Base-by-base conservation (phyloP, 2,329 filamentous ascomycete species). In the Pestalotiopsis sp. region DNA sequence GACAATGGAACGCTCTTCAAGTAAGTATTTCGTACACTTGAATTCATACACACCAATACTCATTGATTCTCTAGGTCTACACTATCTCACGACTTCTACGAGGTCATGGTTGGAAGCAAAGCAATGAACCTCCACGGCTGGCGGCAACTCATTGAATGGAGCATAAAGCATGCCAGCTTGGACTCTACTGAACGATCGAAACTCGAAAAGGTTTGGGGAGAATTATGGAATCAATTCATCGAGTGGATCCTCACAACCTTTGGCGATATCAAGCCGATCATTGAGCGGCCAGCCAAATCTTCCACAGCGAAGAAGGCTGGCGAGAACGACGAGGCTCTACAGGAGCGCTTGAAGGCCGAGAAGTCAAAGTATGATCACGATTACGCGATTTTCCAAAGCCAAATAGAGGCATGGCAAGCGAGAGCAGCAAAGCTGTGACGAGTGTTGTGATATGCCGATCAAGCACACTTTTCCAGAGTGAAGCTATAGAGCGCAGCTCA, bases 1-100 rank as follows among this genome's bases (percentile, higher is more conserved):
- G 92, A 94, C 74, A 94, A 94, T 71, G 91, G 91, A 6, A 91
- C 91, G 0, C 81, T 93, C 0, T 94, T 93, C 77, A 85, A 85
- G 90, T 92, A 76, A 73, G 83, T 73, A 23, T 45, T 36, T 64
- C 11, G 63, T 36, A 14, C n/a, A 36, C 23, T 9, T 25, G 4
- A 25, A 2, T 7, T 57, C 12, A 14, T 9, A 3, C 4, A 20
- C n/a, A 49, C 66, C 39, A 65, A 73, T 71, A 73, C 12, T 31
- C 17, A 31, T 17, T 17, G 63, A 69, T 36, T 66, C 27, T 13
- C 62, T 68, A 92, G 90, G 71, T 93, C 91, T 14, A 89, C 89
- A 2, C 84, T 94, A 58, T 91, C 90, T 1, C 91, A 93, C 72
- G 92, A 94, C 75, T 93, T 94, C 75, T 94, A 93, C 76, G 92